A percentile compares a stretch with the other conserved stretches of the same genome.
These are phyloP conservation scores for Vanilla planifolia DNA, from an alignment of 106 monocot species.

Conservation along the genomic window DNA sequence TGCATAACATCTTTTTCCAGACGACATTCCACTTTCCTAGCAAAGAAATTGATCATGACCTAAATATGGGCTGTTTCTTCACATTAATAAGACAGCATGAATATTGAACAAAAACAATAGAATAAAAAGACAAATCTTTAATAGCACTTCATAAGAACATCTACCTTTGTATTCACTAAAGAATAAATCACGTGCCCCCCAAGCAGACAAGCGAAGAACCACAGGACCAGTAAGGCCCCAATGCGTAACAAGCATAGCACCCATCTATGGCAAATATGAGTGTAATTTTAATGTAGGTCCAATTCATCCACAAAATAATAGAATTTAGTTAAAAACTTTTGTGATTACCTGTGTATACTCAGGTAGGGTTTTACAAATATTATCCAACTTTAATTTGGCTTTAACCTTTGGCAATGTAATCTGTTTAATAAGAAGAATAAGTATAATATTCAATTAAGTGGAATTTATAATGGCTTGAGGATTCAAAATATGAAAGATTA, in stretches of 20 bases:
- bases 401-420: conserved; percentile 81
- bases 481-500: too few species aligned
- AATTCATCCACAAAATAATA: conserved; percentile 2
- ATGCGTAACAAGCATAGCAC: conserved; percentile 91
- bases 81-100: not conserved
- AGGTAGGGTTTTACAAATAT: conserved; percentile 37
- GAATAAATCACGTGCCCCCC: conserved; percentile 89
- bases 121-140: not conserved
- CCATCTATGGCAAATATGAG: conserved; percentile 34
- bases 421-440: conserved; percentile 31
- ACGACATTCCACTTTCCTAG: not conserved
- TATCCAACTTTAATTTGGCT: conserved; percentile 66
- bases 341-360: conserved; percentile 63
- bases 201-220: conserved; percentile 92
- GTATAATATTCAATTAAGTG: not conserved
- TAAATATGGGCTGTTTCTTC: not conserved
- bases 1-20: too few species aligned
- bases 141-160: not conserved
- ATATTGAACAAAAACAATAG: not conserved
- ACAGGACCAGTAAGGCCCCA: conserved; percentile 98
- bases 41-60: not conserved
- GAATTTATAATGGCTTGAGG: too few species aligned
- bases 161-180: conserved; percentile 68
- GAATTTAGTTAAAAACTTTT: conserved; percentile 4
- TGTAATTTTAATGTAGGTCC: not conserved